Evolutionary conservation across 2,329 filamentous ascomycete genomes (phyloP), one percentile per base, ranked within the genome.

Genomic region (Huntiella omanensis): DNA sequence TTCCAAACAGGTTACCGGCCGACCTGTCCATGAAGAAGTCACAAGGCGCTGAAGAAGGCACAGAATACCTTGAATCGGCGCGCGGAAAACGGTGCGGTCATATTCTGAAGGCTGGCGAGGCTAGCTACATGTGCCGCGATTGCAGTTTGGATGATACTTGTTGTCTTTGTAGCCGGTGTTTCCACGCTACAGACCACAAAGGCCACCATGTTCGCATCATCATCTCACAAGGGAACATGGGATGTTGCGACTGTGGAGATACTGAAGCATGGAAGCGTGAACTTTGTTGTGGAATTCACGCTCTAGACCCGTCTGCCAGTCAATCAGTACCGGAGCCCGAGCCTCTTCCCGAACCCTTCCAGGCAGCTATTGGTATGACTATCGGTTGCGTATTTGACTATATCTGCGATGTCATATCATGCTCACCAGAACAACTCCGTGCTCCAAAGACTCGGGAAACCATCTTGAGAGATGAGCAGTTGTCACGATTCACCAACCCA

Each of bases 181-280:
- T 94, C 59, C 85, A 96, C 57, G 77, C 86, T 19, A 96, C 88
- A 35, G 88, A 98, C 57, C 91, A 98, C 61, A 80, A 84, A 8
- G 87, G 81, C 10, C 91, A 98, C 62, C 83, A 85, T 65, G 87
- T 96, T 47, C 80, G 83, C 56, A 85, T 98, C 49, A 82, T 73
- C 49, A 77, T 94, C 40, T 93, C 86, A 1, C 76, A 82, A 2
- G 88, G 88, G 5, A 94, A 95, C 58, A 91, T 82, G 57, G 88
- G 88, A 39, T 96, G 92, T 64, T 98, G 91, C 62, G 91, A 98
- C 62, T 98, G 91, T 58, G 91, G 91, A 49, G 91, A 98, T 58
- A 76, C 81, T 15, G 92, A 98, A 62, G 92, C 91, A 8, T 98
- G 92, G 88, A 77, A 77, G 58, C 68, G 77, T 41, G 86, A 87